Evolutionary conservation across 2,329 filamentous ascomycete genomes (phyloP), one percentile per base, ranked within the genome.

Genomic region (Dendrostoma leiphaemia): DNA sequence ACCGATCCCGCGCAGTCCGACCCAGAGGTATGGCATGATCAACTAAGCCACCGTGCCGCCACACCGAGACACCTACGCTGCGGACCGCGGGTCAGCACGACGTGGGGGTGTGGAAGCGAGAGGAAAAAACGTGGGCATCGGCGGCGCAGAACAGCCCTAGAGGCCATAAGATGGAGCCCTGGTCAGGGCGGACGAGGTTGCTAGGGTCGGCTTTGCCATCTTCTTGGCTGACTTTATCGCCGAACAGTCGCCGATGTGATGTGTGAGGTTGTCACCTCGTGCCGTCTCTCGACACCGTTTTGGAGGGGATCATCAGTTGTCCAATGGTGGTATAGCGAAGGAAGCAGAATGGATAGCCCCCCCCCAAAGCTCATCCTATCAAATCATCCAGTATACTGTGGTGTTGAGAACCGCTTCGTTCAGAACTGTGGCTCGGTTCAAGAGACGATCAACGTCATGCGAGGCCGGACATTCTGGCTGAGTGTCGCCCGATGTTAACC

Each of bases 81-180:
- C 38, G 38, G 38, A 48, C 45, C 31, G 45, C 45, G 53, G 37
- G 49, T 53, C 43, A 52, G 48, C 48, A 32, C 40, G 43, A 37
- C 43, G 53, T 48, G 49, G 53, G 49, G 53, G 48, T 29, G 6
- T 17, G n/a, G 21, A 31, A 40, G n/a, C n/a, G 43, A 10, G 28
- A 29, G n/a, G 32, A 28, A 34, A 45, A 54, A 57, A 53, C 54
- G 54, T 57, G 55, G 55, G 43, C 37, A 41, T 50, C 32, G 24
- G 48, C 26, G 48, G 28, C 48, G 19, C 51, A 45, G 51, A 35
- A 35, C 13, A 34, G 51, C 17, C n/a, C 6, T 41, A 23, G 15
- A 8, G 8, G 23, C 23, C 13, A 26, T 29, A 37, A 23, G 49
- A 26, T 19, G 29, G 51, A 4, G 40, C 15, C 21, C 45, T 29